These are phyloP conservation scores for Nakazawaea ambrosiae DNA, from an alignment of 805 yeast genomes.

Conservation along the genomic window DNA sequence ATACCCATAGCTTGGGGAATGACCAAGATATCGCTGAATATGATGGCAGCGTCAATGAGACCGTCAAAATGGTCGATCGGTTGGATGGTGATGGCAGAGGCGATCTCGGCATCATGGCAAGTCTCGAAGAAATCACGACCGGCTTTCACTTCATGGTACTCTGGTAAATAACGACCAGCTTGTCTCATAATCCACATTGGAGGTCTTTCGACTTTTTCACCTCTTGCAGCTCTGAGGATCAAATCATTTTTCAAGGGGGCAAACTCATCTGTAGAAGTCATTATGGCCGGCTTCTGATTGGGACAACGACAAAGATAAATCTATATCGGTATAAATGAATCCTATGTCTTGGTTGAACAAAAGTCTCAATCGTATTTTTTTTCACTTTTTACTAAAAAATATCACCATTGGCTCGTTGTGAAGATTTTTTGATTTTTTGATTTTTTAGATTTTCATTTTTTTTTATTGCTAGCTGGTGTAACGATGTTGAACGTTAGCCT, in stretches of 20 bases:
- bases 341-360: no score
- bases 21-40: constrained; percentile 90
- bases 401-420: no score
- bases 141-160: constrained; percentile 85
- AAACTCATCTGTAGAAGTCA: constrained; percentile 30
- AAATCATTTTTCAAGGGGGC: constrained; percentile 84
- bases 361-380: no score
- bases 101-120: constrained; percentile 92
- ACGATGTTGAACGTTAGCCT: no score
- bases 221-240: constrained; percentile 85
- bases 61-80: constrained; percentile 89
- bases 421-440: no score
- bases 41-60: constrained; percentile 91
- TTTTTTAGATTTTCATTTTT: no score
- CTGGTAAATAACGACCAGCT: constrained; percentile 92
- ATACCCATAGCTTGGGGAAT: constrained; percentile 98
- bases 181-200: constrained; percentile 99
- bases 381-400: no score
- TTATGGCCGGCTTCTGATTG: no score
- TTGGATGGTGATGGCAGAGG: constrained; percentile 90
- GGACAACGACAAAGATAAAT: no score
- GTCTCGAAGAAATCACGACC: constrained; percentile 86
- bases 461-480: no score
- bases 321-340: no score
- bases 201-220: constrained; percentile 89